Percentiles rank a stretch among this genome's conserved stretches.
Evolutionary conservation across 805 yeast species (phyloP).

Genomic region (Wickerhamiella kurtzmanii): DNA sequence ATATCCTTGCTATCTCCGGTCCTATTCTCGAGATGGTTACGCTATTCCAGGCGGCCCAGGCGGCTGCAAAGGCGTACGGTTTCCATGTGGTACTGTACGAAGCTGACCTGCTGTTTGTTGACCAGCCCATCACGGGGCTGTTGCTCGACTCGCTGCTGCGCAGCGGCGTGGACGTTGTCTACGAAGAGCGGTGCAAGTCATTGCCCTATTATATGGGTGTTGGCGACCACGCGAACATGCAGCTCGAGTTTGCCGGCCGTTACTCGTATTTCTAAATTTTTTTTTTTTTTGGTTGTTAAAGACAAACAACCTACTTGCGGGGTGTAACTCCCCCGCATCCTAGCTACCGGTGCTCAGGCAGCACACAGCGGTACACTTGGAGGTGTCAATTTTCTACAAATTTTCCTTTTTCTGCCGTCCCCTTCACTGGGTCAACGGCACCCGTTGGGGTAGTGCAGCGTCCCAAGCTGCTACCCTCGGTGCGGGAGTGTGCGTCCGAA

Average conservation of each 20-base stretch:
- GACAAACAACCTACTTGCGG: background rate
- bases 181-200: conserved; percentile 7
- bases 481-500: too few relatives aligned
- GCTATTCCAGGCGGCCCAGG: conserved; percentile 7
- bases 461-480: background rate
- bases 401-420: background rate
- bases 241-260: conserved; percentile 12
- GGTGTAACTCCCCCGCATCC: background rate
- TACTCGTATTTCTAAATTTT: conserved; percentile 12
- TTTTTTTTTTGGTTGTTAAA: background rate
- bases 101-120: conserved; percentile 9
- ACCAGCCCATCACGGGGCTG: conserved; percentile 7
- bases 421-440: background rate
- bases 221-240: conserved; percentile 1
- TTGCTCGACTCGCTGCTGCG: conserved; percentile 5
- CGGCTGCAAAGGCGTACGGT: conserved; percentile 8
- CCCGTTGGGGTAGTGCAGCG: background rate
- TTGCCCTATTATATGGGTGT: conserved; percentile 9
- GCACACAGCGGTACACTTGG: conserved; percentile 15
- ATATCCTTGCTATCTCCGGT: conserved; percentile 9
- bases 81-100: conserved; percentile 12
- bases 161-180: conserved; percentile 4
- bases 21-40: conserved; percentile 11
- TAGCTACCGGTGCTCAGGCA: conserved; percentile 3
- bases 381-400: conserved; percentile 11